phyloP scores from a whole-genome alignment of 1,284 basidiomycete genomes.

The Microbotryum violaceum region DNA sequence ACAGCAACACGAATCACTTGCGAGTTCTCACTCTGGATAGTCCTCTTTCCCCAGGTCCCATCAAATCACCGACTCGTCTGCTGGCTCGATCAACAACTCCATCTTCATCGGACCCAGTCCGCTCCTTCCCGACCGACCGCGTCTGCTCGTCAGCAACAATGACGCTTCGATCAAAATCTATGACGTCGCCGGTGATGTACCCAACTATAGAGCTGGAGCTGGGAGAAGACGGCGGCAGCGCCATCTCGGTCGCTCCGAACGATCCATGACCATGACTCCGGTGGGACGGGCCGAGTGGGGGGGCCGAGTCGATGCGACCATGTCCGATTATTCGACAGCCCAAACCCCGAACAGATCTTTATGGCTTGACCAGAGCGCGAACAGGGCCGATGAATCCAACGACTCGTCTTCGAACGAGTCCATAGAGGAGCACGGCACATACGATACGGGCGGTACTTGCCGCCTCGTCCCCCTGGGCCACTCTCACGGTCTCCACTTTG shows the following conservation, averaged over 20 bases:
- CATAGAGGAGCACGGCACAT: conserved; percentile 21
- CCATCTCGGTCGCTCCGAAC: not conserved
- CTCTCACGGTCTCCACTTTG: conserved; percentile 46
- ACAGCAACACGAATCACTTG: not conserved
- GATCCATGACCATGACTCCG: not conserved
- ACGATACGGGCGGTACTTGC: conserved; percentile 12
- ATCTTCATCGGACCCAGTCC: conserved; percentile 54
- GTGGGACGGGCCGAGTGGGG: not conserved
- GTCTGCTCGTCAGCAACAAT: conserved; percentile 75
- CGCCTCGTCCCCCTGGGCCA: conserved; percentile 12
- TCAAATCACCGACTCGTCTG: conserved; percentile 39
- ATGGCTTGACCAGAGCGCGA: no score
- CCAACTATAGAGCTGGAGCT: conserved; percentile 10
- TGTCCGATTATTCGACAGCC: not conserved
- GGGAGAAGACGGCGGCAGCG: not conserved
- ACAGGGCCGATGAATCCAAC: no score
- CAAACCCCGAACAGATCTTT: not conserved
- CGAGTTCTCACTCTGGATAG: conserved; percentile 36
- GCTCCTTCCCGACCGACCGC: conserved; percentile 51
- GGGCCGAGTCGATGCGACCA: not conserved
- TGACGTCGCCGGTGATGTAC: conserved; percentile 48
- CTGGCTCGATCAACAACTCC: conserved; percentile 74
- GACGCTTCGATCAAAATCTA: conserved; percentile 68
- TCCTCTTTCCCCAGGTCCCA: conserved; percentile 27
- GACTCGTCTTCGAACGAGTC: conserved; percentile 2